Conservation (phyloP, 2,329 filamentous ascomycete species). For the Metarhizium anisopliae region DNA sequence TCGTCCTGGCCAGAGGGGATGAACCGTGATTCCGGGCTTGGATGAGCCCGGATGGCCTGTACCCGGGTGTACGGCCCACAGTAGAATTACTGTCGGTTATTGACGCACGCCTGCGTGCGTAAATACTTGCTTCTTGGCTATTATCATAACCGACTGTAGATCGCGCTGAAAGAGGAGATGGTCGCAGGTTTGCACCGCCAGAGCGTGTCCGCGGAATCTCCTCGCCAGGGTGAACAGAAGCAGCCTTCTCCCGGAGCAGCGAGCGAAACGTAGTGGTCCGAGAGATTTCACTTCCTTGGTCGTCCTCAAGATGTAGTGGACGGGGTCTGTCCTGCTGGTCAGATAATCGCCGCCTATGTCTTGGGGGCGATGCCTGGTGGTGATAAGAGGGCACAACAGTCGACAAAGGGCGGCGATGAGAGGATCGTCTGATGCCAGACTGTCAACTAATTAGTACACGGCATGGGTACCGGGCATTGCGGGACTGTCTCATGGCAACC, state of each 20-base stretch:
- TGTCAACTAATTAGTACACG: constrained; percentile 16
- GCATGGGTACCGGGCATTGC: neutral
- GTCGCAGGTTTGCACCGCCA: constrained; percentile 24
- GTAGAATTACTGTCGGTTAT: constrained; percentile 37
- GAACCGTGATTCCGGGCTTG: constrained; percentile 41
- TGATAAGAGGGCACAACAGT: constrained; percentile 39
- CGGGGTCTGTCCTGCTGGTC: constrained; percentile 43
- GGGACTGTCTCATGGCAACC: constrained; percentile 20
- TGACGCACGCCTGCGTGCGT: constrained; percentile 30
- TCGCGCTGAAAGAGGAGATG: constrained; percentile 40
- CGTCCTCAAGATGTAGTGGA: constrained; percentile 32
- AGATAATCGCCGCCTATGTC: constrained; percentile 43
- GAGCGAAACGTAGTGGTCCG: constrained; percentile 37
- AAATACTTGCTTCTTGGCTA: constrained; percentile 16
- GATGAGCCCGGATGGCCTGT: constrained; percentile 24
- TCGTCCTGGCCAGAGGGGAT: constrained; percentile 45
- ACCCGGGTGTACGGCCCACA: constrained; percentile 32
- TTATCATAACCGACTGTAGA: constrained; percentile 39
- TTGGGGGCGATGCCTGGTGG: constrained; percentile 41
- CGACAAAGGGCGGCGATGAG: constrained; percentile 45
- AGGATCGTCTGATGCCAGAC: constrained; percentile 38
- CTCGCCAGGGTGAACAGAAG: constrained; percentile 28
- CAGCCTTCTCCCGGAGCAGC: constrained; percentile 32
- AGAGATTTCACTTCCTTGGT: constrained; percentile 28
- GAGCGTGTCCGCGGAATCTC: constrained; percentile 24